Base-by-base conservation (phyloP, 441 rosid species). In the Cnidoscolus chayamansa region DNA sequence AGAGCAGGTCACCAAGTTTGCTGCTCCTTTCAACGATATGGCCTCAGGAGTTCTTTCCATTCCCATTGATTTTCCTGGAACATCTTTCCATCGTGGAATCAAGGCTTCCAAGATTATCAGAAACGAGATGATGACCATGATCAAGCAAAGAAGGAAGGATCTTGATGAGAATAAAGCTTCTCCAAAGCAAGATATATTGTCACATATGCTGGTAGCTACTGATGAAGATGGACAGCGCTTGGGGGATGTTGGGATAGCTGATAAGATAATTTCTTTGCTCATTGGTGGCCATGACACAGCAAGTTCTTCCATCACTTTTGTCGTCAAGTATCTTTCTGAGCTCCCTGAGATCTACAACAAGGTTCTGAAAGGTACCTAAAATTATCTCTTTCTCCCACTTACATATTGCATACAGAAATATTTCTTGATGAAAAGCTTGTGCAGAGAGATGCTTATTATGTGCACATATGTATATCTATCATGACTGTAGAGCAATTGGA, bases 71-170 rank as follows among this genome's bases (percentile, higher is more conserved):
- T 25, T 65, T 10, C 68, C 68, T 10, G 68, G 68, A 17, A 65
- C 68, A 17, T 17, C 54, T 15, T 65, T 35, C 9, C 7, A 48
- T 67, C 17, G 31, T 1, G 68, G 35, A 2, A 10, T 45, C 17
- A 48, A 65, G 13, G 68, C 31, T 43, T 71, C 86, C 4, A 75
- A 76, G 31, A 56, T 69, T 54, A 74, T 83, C 10, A 72, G 85
- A 54, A 81, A 83, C 58, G 84, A 85, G 69, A 66, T 85, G 66
- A 7, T 67, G 37, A 17, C n/a, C 0, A 80, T 85, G 69, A 85
- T 85, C 54, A 76, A 79, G 65, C 81, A 78, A 48, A 74, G 88
- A 70, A 85, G 83, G 76, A 50, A 58, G 2, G 85, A 83, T 56
- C 78, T 83, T 30, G 78, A 78, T 0, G 72, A 51, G 57, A 58